A percentile compares a stretch with the other conserved stretches of the same genome.
Conservation (phyloP, 108 stramenopile genomes). For the Conticribra guillardii region DNA sequence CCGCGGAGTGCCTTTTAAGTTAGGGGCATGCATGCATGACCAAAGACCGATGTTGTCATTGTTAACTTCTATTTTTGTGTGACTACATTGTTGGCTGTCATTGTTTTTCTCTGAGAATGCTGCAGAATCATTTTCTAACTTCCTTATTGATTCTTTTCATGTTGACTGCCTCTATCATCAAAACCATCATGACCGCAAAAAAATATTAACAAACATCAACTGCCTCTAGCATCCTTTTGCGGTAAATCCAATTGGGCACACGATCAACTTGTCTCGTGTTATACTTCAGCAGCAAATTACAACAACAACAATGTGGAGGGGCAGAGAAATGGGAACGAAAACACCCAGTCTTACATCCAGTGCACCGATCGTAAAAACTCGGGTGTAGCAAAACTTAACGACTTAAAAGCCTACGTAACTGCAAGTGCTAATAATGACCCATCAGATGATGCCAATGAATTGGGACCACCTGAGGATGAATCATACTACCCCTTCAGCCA, state of each 20-base stretch:
- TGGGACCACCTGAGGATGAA: constrained; percentile 66
- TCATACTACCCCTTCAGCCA: constrained; percentile 70
- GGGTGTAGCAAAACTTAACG: constrained; percentile 39
- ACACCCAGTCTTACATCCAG: constrained; percentile 27
- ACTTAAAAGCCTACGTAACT: constrained; percentile 52
- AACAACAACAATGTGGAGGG: constrained; percentile 8
- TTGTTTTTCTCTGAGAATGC: too few species aligned
- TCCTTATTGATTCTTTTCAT: too few species aligned
- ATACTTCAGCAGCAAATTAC: constrained; percentile 28
- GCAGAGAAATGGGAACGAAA: constrained; percentile 1
- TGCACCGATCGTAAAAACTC: constrained; percentile 42
- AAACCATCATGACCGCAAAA: too few species aligned
- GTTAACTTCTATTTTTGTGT: too few species aligned
- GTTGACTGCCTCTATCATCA: too few species aligned
- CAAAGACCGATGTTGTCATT: too few species aligned
- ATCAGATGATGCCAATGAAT: constrained; percentile 46
- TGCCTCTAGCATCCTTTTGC: constrained; percentile 57
- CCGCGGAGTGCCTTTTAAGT: background rate
- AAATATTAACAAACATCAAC: too few species aligned
- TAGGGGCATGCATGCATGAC: constrained; percentile 1
- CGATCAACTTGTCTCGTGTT: constrained; percentile 67
- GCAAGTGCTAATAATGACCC: constrained; percentile 77
- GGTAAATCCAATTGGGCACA: constrained; percentile 67
- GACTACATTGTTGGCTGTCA: too few species aligned
- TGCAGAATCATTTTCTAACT: too few species aligned